Evolutionary conservation across 2,329 filamentous ascomycete genomes (phyloP).

Genomic region (Apiospora aurea): DNA sequence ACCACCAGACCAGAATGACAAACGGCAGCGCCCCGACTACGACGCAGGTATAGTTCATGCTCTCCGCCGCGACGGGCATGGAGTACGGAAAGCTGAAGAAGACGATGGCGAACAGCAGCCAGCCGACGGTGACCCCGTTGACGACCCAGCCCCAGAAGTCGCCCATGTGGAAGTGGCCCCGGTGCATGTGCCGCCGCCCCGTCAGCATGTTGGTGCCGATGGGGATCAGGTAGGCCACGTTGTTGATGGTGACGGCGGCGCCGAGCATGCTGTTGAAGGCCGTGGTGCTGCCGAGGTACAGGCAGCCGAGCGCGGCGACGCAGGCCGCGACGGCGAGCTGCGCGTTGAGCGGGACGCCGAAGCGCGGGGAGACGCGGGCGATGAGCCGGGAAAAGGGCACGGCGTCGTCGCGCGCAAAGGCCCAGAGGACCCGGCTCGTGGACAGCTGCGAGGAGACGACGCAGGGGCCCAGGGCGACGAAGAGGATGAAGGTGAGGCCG

Average conservation of each 20-base stretch:
- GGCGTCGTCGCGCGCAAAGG: conserved; percentile 53
- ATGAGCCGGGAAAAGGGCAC: conserved; percentile 47
- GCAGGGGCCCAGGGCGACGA: conserved; percentile 43
- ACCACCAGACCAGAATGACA: conserved; percentile 50
- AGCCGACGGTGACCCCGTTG: conserved; percentile 46
- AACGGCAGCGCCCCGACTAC: conserved; percentile 48
- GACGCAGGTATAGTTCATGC: conserved; percentile 59
- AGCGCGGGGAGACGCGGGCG: conserved; percentile 44
- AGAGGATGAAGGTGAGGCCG: conserved; percentile 50
- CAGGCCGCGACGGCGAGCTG: conserved; percentile 44
- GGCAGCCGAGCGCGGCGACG: conserved; percentile 47
- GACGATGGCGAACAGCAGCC: conserved; percentile 50
- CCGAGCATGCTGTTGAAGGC: conserved; percentile 53
- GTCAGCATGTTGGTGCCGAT: conserved; percentile 53
- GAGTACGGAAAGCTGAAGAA: conserved; percentile 54
- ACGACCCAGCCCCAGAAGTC: conserved; percentile 41
- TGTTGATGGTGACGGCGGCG: conserved; percentile 51
- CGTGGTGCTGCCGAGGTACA: conserved; percentile 52
- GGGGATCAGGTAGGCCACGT: conserved; percentile 53
- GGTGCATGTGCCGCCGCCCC: conserved; percentile 47
- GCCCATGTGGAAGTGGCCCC: conserved; percentile 49
- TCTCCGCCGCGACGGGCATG: conserved; percentile 46
- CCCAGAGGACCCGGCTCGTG: conserved; percentile 41
- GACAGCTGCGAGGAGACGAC: conserved; percentile 31
- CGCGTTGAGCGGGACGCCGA: conserved; percentile 48